Conservation (phyloP, 2,329 filamentous ascomycete genomes). For the Septoria linicola region DNA sequence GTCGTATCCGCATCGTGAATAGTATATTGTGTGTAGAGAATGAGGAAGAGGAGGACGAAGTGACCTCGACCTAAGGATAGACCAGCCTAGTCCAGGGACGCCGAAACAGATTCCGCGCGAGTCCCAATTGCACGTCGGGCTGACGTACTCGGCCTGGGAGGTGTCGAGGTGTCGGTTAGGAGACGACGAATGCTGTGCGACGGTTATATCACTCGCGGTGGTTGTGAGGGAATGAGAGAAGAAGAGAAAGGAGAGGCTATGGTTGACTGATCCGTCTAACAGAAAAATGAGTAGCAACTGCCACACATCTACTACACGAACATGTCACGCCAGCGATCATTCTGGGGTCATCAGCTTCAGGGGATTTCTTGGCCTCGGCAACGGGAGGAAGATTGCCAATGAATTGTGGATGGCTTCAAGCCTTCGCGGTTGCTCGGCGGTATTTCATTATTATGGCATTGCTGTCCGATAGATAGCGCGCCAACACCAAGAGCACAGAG, state of each 20-base stretch:
- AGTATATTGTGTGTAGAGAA: conserved; percentile 10
- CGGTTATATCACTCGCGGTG: neutral
- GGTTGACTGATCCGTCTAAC: neutral
- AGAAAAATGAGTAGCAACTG: neutral
- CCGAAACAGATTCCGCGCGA: neutral
- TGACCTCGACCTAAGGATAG: neutral
- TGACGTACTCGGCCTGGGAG: conserved; percentile 10
- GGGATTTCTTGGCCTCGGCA: neutral
- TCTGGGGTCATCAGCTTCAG: neutral
- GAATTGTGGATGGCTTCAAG: neutral
- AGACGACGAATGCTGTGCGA: no score
- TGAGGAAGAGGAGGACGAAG: neutral
- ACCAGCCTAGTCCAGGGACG: neutral
- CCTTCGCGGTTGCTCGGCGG: no score
- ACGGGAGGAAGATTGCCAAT: neutral
- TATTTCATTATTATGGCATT: no score
- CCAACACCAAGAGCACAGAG: no score
- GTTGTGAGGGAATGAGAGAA: neutral
- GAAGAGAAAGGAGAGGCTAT: neutral
- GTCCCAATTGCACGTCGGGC: conserved; percentile 10
- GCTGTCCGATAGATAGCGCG: no score
- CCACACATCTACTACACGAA: no score
- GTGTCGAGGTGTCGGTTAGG: no score
- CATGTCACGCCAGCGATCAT: neutral
- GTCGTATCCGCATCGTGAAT: conserved; percentile 59